phyloP scores from a whole-genome alignment of 306 rosid species.

The Fragaria ananassa region DNA sequence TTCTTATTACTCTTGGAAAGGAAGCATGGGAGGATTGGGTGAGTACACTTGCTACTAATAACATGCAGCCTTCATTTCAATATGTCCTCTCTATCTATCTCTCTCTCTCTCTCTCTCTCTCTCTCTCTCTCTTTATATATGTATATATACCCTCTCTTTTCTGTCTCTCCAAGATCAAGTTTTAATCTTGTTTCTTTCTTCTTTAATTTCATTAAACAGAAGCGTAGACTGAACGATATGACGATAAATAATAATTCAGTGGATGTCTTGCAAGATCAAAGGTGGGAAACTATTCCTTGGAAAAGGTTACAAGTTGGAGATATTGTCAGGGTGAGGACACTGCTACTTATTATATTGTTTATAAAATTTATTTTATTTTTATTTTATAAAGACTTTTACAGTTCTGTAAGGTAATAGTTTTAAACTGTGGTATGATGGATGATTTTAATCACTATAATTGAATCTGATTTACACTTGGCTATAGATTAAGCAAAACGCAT shows the following conservation, averaged over 20 bases:
- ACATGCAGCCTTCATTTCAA: conserved; percentile 12
- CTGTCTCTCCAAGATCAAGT: not conserved
- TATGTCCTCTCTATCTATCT: not conserved
- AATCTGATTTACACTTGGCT: conserved; percentile 24
- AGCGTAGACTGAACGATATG: conserved; percentile 95
- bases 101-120: not conserved
- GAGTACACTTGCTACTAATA: conserved; percentile 36
- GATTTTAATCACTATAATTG: not conserved
- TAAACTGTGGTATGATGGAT: not conserved
- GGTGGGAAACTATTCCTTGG: conserved; percentile 83
- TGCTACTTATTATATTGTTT: not conserved
- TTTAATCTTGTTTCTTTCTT: conserved; percentile 14
- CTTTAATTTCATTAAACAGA: conserved; percentile 48
- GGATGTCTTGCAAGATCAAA: conserved; percentile 74
- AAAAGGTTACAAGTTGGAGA: conserved; percentile 91
- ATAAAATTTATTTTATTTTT: conserved; percentile 7
- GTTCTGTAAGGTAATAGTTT: not conserved
- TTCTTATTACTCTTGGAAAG: conserved; percentile 77
- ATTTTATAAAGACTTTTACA: not conserved
- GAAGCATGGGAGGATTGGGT: conserved; percentile 99
- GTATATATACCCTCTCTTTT: not conserved
- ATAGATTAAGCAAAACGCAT: conserved; percentile 79
- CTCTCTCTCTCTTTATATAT: not conserved
- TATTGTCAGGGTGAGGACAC: conserved; percentile 65
- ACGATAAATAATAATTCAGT: conserved; percentile 60